Evolutionary conservation across 345 rosid species (phyloP), one percentile per base, ranked within the genome.

Genomic region (Syzygium aqueum): DNA sequence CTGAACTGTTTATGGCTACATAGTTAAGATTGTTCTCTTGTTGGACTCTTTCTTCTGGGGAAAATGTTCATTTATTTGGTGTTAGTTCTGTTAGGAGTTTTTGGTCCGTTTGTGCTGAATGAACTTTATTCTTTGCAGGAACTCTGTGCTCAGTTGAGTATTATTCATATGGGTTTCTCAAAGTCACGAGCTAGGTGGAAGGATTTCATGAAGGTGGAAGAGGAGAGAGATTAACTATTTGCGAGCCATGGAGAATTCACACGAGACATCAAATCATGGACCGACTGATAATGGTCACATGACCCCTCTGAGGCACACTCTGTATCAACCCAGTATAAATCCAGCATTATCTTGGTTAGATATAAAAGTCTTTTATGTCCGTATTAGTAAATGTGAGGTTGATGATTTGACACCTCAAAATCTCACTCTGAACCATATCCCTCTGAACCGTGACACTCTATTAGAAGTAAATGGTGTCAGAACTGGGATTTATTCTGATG

Each of bases 311-410:
- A 89, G 90, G 90, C 88, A 87, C 87, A 77, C 87, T 86, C 85
- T 87, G 85, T 91, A 90, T 86, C 93, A 88, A 85, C 87, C 89
- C 90, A 22, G 86, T 82, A 61, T 90, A 54, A 90, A 90, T 54
- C 87, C 90, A 54, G 89, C 91, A 27, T 88, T 92, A 51, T 89
- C 95, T 37, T 95, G 98, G 95, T 90, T 96, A 51, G 96, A 95
- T 92, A 80, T 96, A 87, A 95, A 96, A 91, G 97, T 97, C n/a
- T 96, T 97, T 87, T 97, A 96, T 90, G 95, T 97, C 43, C 91
- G 98, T 88, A 87, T 96, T 37, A 92, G 95, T 90, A 93, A 92
- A 86, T 95, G 93, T 65, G 90, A 84, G 88, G 93, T 93, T 78
- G 95, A 94, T 89, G 96, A 91, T 85, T 93, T 95, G 27, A 91